Conservation (phyloP, 2,329 filamentous ascomycete genomes). For the Thermothelomyces thermophilus region DNA sequence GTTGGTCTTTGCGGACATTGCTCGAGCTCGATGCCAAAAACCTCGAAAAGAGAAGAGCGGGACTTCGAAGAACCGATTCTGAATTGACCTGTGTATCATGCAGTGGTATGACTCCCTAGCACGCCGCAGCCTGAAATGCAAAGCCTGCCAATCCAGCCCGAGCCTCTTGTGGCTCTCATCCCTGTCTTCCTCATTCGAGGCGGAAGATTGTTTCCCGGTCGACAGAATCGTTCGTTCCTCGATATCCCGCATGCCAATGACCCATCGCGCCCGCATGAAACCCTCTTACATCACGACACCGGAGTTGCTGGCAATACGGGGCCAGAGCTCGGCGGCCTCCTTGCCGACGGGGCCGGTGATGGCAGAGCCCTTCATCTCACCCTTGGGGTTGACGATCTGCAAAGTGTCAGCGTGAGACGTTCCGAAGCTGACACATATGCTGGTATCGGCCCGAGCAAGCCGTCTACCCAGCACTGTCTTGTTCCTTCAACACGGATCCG, state of each 20-base stretch:
- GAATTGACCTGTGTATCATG: conserved; percentile 31
- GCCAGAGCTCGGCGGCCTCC: conserved; percentile 99
- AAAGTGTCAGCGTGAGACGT: conserved; percentile 31
- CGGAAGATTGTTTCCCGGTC: conserved; percentile 23
- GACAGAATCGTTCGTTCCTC: conserved; percentile 25
- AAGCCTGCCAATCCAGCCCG: conserved; percentile 30
- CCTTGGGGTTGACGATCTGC: conserved; percentile 99
- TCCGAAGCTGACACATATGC: background rate
- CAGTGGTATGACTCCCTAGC: conserved; percentile 32
- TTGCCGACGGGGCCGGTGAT: conserved; percentile 99
- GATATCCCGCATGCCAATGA: conserved; percentile 22
- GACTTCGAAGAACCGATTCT: conserved; percentile 28
- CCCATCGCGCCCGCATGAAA: conserved; percentile 23
- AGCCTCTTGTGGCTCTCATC: conserved; percentile 24
- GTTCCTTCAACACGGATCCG: background rate
- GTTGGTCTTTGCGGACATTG: no score
- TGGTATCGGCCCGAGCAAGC: background rate
- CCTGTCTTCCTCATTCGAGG: conserved; percentile 21
- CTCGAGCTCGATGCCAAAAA: background rate
- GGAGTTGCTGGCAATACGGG: conserved; percentile 99
- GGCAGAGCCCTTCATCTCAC: conserved; percentile 99
- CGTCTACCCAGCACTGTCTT: background rate
- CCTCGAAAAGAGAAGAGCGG: background rate
- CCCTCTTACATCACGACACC: conserved; percentile 96
- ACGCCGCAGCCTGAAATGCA: conserved; percentile 32